Base-by-base conservation (phyloP, 257 asterid genomes). In the Ilex asprella region DNA sequence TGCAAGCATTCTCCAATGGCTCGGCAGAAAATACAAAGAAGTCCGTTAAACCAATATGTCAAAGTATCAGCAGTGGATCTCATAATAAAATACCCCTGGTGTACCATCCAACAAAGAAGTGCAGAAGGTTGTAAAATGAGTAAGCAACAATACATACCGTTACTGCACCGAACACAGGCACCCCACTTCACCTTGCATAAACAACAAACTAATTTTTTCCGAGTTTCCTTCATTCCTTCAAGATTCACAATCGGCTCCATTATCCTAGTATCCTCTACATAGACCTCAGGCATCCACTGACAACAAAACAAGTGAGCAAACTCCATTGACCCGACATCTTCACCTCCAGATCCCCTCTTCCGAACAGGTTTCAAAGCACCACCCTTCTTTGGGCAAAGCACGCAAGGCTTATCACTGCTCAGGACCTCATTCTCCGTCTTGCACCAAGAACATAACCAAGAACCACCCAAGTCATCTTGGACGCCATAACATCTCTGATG, bases 401-500 rank as follows among this genome's bases (percentile, higher is more conserved):
- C 70, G 68, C 99, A 93, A 1, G 89, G 95, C 64, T 69, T 84
- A 43, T 44, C 57, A 31, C 51, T 78, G 63, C 72, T 60, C 43
- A 66, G 76, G 31, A 39, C 73, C 59, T 63, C 77, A 70, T 70
- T 75, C 67, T 75, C 81, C 75, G 69, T 66, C 70, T 82, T 85
- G 73, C 99, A 93, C 97, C 96, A 89, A 16, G 99, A 82, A 75
- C 99, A 93, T 67, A 76, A 53, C 97, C 97, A 93, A 32, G 81
- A 79, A 56, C 77, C 76, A 47, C 80, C 91, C 8, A 74, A 86
- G 70, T 85, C 94, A 71, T 81, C 94, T 71, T 86, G 88, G 71
- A 89, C 88, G n/a, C 99, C 97, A 67, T 93, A 93, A 72, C 99
- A 93, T 78, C 90, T 83, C 75, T 82, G 94, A 76, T 93, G 99